Conservation (phyloP, 306 rosid genomes). For the Corylus avellana region DNA sequence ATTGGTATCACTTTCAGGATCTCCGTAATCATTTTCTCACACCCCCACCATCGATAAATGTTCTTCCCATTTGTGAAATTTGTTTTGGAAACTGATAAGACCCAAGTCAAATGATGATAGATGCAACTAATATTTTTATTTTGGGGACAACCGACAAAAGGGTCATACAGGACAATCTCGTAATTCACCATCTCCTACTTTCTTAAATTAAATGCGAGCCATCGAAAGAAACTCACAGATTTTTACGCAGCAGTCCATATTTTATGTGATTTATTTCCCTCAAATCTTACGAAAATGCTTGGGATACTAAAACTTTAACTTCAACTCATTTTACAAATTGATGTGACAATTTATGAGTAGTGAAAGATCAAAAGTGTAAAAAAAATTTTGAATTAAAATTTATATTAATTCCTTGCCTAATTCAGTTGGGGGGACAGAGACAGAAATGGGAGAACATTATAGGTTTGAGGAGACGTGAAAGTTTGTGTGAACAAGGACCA, state of each 20-base stretch:
- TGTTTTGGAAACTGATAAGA: constrained; percentile 32
- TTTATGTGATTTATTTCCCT: no score
- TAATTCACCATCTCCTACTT: no score
- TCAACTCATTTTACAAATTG: no score
- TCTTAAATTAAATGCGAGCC: no score
- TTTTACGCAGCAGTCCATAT: no score
- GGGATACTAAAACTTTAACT: no score
- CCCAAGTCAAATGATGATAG: constrained; percentile 38
- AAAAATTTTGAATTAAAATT: no score
- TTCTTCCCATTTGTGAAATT: constrained; percentile 5
- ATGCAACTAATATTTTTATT: constrained; percentile 15
- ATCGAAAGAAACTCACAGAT: no score
- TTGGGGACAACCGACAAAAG: neutral
- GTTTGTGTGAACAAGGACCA: neutral
- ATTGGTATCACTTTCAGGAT: constrained; percentile 43
- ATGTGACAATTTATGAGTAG: no score
- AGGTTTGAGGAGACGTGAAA: neutral
- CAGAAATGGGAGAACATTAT: neutral
- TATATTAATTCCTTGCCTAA: no score
- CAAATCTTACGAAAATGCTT: no score
- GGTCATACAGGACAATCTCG: neutral
- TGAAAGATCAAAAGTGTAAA: no score
- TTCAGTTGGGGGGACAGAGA: neutral
- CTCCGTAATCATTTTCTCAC: constrained; percentile 52
- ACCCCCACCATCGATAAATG: constrained; percentile 45